Percentiles rank a stretch among this genome's conserved stretches.
These are phyloP conservation scores for Torulaspora maleeae DNA, from an alignment of 805 yeast genomes.

Conservation along the genomic window DNA sequence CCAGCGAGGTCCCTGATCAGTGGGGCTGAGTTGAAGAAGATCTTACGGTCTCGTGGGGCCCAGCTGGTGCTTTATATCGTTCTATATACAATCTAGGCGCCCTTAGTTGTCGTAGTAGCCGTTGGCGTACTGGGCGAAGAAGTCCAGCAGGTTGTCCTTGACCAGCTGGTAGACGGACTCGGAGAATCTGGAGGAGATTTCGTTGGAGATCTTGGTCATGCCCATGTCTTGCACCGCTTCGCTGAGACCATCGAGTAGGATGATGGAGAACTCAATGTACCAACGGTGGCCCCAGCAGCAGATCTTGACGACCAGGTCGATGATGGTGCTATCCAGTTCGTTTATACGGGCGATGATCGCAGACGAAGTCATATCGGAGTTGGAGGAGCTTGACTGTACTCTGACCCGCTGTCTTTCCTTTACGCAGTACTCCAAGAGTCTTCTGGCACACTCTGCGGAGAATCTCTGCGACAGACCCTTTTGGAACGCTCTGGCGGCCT, in stretches of 20 bases:
- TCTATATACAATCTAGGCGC: slow-evolving; percentile 1
- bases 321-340: slow-evolving; percentile 48
- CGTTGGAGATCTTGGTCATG: slow-evolving; percentile 65
- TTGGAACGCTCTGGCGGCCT: slow-evolving; percentile 80
- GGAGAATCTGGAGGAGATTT: slow-evolving; percentile 62
- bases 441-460: slow-evolving; percentile 73
- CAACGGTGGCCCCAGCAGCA: slow-evolving; percentile 98
- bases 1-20: not conserved
- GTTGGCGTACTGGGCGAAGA: slow-evolving; percentile 28
- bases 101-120: slow-evolving; percentile 28
- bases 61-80: not conserved
- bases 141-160: slow-evolving; percentile 28
- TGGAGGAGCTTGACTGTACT: slow-evolving; percentile 16
- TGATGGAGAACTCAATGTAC: slow-evolving; percentile 87
- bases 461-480: slow-evolving; percentile 70
- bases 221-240: slow-evolving; percentile 73
- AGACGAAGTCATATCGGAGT: slow-evolving; percentile 28
- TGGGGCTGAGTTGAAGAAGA: slow-evolving; percentile 6
- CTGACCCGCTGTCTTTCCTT: slow-evolving; percentile 41
- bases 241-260: slow-evolving; percentile 51
- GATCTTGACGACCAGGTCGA: slow-evolving; percentile 68
- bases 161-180: slow-evolving; percentile 34
- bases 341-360: slow-evolving; percentile 34
- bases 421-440: slow-evolving; percentile 61
- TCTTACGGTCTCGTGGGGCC: not conserved